Evolutionary conservation across 352 stramenopile genomes (phyloP), one percentile per base, ranked within the genome.

Genomic region (Achlya hypogyna): DNA sequence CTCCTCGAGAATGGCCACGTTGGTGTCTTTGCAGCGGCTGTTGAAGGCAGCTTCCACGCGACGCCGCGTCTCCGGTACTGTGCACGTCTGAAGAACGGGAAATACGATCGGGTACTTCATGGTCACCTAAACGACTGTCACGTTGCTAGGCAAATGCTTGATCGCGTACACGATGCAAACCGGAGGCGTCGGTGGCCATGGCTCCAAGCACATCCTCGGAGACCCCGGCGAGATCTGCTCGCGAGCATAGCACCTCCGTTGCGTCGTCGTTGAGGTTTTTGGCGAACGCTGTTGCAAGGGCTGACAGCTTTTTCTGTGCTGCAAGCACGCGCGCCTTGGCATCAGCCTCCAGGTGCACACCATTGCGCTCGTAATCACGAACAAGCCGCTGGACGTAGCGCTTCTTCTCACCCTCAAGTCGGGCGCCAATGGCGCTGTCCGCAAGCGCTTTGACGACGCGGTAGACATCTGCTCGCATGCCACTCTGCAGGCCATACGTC

Each of bases 41-140:
- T 95, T 91, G 68, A 93, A 87, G 22, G 84, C 86, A 10, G 86
- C 80, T 34, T 85, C 75, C 1, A 96, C 87, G 31, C 78, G 72
- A 65, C 89, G 88, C 31, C 89, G 86, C 43, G 89, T 97, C 25
- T 81, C 79, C 54, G 84, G 76, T 4, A 97, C 84, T 3, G 79
- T 84, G 74, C 89, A 96, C 32, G 78, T 93, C 65, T 88, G 88
- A 40, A 93, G 78, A 62, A 97, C 94, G 16, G 87, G 85, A 68
- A 95, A 95, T 35, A 96, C 86, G 0, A 88, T 93, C 49, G 87
- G 86, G 77, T 96, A 96, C 47, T 90, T 95, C 28, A 96, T 78
- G 8, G 77, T 86, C n/a, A 40, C 20, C 22, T 47, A 5, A 5
- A 23, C 42, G 16, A 58, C 28, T 29, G 20, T 22, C 34, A n/a